Percentiles rank a stretch among this genome's conserved stretches.
These are phyloP conservation scores for Penstemon barbatus DNA, from an alignment of 257 asterid genomes.

Conservation along the genomic window DNA sequence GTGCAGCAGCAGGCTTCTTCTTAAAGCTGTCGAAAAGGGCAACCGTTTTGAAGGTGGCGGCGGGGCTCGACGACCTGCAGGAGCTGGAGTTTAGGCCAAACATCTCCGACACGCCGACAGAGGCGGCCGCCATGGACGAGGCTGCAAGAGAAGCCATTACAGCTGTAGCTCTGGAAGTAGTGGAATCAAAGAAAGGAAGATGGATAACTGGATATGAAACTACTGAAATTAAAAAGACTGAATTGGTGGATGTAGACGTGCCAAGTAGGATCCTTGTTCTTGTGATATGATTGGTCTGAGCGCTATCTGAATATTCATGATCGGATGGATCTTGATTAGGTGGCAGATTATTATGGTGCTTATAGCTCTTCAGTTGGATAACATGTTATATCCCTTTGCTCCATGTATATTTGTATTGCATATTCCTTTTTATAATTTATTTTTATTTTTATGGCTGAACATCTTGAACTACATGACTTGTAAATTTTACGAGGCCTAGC, in stretches of 20 bases:
- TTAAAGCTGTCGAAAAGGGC: constrained; percentile 64
- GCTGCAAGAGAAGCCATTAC: constrained; percentile 72
- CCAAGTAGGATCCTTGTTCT: constrained; percentile 38
- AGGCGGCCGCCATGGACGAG: constrained; percentile 46
- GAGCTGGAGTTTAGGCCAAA: constrained; percentile 59
- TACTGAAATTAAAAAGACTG: constrained; percentile 38
- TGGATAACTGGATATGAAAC: no score
- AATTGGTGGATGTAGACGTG: constrained; percentile 64
- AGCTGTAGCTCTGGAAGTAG: background rate
- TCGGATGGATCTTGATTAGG: constrained; percentile 40
- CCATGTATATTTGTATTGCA: no score
- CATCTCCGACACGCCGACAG: constrained; percentile 74
- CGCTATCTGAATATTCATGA: constrained; percentile 53
- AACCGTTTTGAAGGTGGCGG: constrained; percentile 66
- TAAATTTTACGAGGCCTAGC: no score
- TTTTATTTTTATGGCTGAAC: no score
- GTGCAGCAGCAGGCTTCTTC: constrained; percentile 53
- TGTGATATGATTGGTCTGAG: constrained; percentile 38
- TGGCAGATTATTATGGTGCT: constrained; percentile 47
- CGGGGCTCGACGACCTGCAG: constrained; percentile 49
- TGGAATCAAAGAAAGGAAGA: no score
- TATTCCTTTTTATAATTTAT: no score
- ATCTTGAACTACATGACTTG: no score
- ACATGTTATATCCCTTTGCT: constrained; percentile 33
- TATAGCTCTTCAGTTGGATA: constrained; percentile 42